Percentiles rank a stretch among this genome's conserved stretches.
phyloP scores from a whole-genome alignment of 2,329 filamentous ascomycete genomes.

The Delphinella strobiligena region DNA sequence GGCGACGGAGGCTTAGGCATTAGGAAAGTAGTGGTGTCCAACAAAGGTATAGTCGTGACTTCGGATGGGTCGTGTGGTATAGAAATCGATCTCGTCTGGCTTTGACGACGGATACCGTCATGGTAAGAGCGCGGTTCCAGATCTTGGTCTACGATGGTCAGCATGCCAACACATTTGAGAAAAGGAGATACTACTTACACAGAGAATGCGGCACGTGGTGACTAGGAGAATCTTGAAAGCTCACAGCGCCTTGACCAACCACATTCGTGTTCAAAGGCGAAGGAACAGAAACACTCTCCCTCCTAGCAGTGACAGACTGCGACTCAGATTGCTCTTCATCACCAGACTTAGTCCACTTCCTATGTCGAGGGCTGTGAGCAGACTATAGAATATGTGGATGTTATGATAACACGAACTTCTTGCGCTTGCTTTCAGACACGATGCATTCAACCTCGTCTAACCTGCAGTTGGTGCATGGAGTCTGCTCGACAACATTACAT shows the following conservation, averaged over 20 bases:
- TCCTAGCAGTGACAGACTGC: background rate
- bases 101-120: slow-evolving; percentile 2
- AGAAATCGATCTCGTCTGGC: slow-evolving; percentile 4
- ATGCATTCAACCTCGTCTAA: slow-evolving; percentile 67
- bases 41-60: background rate
- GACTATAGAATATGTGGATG: background rate
- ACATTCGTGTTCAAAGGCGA: background rate
- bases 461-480: slow-evolving; percentile 78
- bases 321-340: slow-evolving; percentile 5
- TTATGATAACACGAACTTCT: slow-evolving; percentile 53
- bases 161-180: background rate
- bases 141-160: slow-evolving; percentile 2
- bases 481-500: slow-evolving; percentile 82
- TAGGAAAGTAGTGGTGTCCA: slow-evolving; percentile 3
- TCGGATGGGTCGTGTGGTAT: slow-evolving; percentile 6
- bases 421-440: slow-evolving; percentile 61
- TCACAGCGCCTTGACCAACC: slow-evolving; percentile 7
- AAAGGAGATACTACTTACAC: slow-evolving; percentile 35
- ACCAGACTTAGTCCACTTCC: slow-evolving; percentile 21
- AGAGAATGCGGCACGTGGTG: slow-evolving; percentile 51
- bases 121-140: slow-evolving; percentile 5
- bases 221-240: slow-evolving; percentile 7
- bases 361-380: slow-evolving; percentile 7
- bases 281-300: slow-evolving; percentile 1
- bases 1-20: slow-evolving; percentile 4